phyloP scores from a whole-genome alignment of 73 alveolate species.

The Breviolum minutum region DNA sequence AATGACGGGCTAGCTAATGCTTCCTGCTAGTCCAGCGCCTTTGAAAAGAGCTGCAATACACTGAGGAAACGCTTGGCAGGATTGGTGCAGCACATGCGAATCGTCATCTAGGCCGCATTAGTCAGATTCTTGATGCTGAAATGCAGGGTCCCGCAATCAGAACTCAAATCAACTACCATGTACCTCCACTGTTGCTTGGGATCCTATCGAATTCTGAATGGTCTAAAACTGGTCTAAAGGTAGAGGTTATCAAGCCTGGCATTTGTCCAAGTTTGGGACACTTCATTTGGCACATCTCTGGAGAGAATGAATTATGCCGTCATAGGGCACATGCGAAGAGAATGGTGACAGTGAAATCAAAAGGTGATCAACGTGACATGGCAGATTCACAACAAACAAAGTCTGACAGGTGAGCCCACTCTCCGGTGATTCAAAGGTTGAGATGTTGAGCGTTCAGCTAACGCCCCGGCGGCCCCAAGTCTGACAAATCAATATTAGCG shows the following conservation, averaged over 20 bases:
- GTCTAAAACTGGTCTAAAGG: background rate
- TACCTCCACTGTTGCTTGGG: too few species aligned
- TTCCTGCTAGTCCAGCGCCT: background rate
- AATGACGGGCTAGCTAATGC: constrained; percentile 12
- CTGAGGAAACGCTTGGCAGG: background rate
- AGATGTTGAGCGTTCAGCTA: too few species aligned
- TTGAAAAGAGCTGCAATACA: too few species aligned
- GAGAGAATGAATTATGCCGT: constrained; percentile 16
- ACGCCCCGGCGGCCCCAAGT: constrained; percentile 68
- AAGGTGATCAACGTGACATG: background rate
- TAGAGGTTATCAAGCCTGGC: background rate
- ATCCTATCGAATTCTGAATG: background rate
- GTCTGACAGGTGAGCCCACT: background rate
- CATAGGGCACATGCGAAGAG: background rate
- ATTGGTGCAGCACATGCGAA: constrained; percentile 8
- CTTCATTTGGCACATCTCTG: background rate
- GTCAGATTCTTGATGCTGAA: background rate
- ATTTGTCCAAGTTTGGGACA: background rate
- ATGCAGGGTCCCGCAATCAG: background rate
- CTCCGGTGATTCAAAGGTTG: background rate
- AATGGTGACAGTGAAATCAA: background rate
- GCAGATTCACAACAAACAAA: background rate
- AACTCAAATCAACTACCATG: too few species aligned
- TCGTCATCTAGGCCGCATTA: background rate
- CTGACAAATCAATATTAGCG: constrained; percentile 32